Evolutionary conservation across 257 asterid species (phyloP).

Genomic region (Penstemon newberryi): DNA sequence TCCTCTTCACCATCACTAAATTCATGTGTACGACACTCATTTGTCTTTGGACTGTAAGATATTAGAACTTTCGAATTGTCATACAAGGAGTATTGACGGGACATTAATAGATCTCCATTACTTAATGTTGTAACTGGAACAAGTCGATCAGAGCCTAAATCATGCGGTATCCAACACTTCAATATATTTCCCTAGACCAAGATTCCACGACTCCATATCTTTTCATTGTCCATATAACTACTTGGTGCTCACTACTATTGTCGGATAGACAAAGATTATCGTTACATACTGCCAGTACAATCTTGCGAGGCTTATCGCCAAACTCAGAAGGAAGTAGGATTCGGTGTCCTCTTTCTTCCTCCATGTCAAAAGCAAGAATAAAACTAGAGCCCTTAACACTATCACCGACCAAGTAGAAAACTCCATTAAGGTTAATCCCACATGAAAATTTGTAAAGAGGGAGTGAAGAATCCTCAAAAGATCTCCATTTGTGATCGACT

Average conservation of each 20-base stretch:
- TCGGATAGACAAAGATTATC: conserved; percentile 24
- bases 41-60: conserved; percentile 9
- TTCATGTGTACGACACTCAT: conserved; percentile 2
- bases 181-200: conserved; percentile 20
- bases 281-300: background rate
- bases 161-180: conserved; percentile 16
- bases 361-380: conserved; percentile 1
- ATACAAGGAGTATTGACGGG: background rate
- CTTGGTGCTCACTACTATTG: background rate
- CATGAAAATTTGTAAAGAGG: background rate
- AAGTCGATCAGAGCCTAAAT: background rate
- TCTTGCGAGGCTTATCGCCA: background rate
- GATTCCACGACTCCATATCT: conserved; percentile 16
- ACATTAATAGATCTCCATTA: conserved; percentile 20
- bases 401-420: conserved; percentile 14
- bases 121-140: conserved; percentile 14
- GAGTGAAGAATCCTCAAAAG: conserved; percentile 10
- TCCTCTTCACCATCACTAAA: conserved; percentile 8
- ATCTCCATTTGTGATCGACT: conserved; percentile 23
- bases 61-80: background rate
- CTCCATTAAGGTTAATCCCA: conserved; percentile 21
- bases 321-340: conserved; percentile 22
- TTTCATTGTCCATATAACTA: conserved; percentile 25
- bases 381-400: background rate
- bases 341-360: background rate